Evolutionary conservation across 805 yeast species (phyloP).

Genomic region (Zygotorulaspora danielsina): DNA sequence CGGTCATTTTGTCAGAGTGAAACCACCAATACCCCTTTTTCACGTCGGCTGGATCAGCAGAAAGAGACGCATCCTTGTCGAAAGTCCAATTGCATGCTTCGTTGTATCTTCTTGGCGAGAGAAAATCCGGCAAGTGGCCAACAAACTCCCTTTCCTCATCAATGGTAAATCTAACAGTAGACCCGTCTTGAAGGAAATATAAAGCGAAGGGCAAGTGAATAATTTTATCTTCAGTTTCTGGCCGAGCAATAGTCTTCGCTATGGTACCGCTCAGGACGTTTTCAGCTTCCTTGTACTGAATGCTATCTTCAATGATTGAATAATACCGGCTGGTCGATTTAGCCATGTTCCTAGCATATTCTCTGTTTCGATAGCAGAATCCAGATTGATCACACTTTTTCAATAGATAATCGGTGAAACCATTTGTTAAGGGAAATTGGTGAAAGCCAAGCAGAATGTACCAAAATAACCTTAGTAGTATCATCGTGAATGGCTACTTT

Average conservation of each 20-base stretch:
- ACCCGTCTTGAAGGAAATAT: constrained; percentile 47
- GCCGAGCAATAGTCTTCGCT: constrained; percentile 39
- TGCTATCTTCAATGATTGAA: constrained; percentile 37
- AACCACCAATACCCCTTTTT: constrained; percentile 3
- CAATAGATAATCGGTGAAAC: constrained; percentile 64
- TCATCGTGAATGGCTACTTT: too few relatives aligned
- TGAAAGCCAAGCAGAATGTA: constrained; percentile 1
- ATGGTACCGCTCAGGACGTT: constrained; percentile 45
- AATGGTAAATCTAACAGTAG: constrained; percentile 55
- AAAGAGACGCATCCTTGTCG: constrained; percentile 20
- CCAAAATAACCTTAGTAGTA: neutral
- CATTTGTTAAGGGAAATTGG: constrained; percentile 17
- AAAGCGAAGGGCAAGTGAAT: constrained; percentile 54
- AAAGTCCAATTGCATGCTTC: constrained; percentile 61
- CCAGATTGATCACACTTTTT: constrained; percentile 78
- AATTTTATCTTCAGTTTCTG: constrained; percentile 30
- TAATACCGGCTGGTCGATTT: constrained; percentile 38
- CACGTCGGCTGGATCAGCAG: constrained; percentile 3
- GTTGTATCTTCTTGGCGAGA: constrained; percentile 51
- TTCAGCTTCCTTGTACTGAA: constrained; percentile 28
- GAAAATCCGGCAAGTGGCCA: constrained; percentile 21
- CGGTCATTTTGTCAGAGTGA: constrained; percentile 4
- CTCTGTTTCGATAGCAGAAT: constrained; percentile 76
- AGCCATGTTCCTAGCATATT: constrained; percentile 48
- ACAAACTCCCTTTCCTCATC: constrained; percentile 55